Conservation (phyloP, 805 yeast genomes). For the Kuraishia capsulata region DNA sequence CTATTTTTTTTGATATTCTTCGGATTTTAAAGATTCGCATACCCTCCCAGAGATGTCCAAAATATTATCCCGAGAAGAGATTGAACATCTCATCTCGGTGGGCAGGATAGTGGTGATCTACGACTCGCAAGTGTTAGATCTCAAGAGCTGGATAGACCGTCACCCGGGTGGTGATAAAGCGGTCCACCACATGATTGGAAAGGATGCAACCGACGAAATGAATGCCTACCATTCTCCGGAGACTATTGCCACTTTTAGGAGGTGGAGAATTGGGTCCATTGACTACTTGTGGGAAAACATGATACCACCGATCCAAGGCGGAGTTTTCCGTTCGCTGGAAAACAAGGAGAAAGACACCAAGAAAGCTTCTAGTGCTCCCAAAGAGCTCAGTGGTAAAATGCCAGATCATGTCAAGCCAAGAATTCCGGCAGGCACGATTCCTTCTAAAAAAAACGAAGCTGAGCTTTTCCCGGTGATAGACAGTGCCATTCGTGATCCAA, state of each 20-base stretch:
- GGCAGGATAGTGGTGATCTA: conserved; percentile 70
- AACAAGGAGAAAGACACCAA: conserved; percentile 3
- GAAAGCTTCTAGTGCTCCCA: conserved; percentile 10
- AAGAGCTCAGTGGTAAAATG: conserved; percentile 29
- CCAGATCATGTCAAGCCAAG: conserved; percentile 35
- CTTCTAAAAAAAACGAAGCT: conserved; percentile 26
- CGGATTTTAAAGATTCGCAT: no score
- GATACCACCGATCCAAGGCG: conserved; percentile 88
- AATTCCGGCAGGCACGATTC: conserved; percentile 38
- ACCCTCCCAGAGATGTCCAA: no score
- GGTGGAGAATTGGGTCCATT: conserved; percentile 58
- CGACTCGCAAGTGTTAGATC: conserved; percentile 46
- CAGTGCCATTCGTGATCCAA: conserved; percentile 41
- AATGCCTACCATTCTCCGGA: conserved; percentile 67
- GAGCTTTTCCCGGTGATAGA: conserved; percentile 23
- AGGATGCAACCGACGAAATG: conserved; percentile 91
- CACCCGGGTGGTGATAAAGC: conserved; percentile 93
- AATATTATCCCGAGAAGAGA: conserved; percentile 30
- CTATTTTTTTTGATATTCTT: no score
- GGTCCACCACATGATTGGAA: conserved; percentile 73
- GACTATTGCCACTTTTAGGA: conserved; percentile 39
- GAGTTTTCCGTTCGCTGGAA: conserved; percentile 27
- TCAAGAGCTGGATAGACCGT: conserved; percentile 58
- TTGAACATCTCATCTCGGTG: conserved; percentile 49
- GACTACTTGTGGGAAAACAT: conserved; percentile 63